A percentile compares a stretch with the other conserved stretches of the same genome.
phyloP scores from a whole-genome alignment of 768 basidiomycete genomes.

The Chalciporus sphaerocephalus region DNA sequence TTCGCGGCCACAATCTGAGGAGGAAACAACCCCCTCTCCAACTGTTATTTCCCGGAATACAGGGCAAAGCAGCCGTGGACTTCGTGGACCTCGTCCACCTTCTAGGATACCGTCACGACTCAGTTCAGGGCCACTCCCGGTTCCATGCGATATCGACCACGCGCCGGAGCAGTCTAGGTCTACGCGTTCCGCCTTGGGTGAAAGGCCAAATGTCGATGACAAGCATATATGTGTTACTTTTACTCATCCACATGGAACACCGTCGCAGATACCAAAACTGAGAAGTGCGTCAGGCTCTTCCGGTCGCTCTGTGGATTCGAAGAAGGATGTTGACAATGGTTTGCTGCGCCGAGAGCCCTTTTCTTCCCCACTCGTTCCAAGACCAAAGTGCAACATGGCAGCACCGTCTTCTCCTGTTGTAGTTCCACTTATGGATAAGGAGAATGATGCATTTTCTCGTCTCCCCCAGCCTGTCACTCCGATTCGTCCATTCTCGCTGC shows the following conservation, averaged over 20 bases:
- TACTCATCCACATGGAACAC: slow-evolving; percentile 10
- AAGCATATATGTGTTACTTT: neutral
- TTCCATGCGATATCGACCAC: slow-evolving; percentile 1
- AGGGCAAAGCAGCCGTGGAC: slow-evolving; percentile 33
- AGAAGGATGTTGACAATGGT: neutral
- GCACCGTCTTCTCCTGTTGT: neutral
- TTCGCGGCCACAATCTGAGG: slow-evolving; percentile 1
- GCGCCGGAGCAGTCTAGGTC: neutral
- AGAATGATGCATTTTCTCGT: slow-evolving; percentile 23
- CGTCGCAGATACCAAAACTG: slow-evolving; percentile 30
- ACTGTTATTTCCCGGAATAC: slow-evolving; percentile 7
- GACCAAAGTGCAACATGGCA: neutral
- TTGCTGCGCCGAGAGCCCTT: slow-evolving; percentile 5
- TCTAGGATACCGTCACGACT: slow-evolving; percentile 32
- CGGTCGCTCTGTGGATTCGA: slow-evolving; percentile 17
- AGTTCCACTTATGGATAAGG: slow-evolving; percentile 12
- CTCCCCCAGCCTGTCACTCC: slow-evolving; percentile 43
- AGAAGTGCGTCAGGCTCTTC: slow-evolving; percentile 27
- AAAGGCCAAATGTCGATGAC: slow-evolving; percentile 15
- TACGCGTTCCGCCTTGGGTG: slow-evolving; percentile 6
- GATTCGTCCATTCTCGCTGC: slow-evolving; percentile 38
- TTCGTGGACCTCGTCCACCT: slow-evolving; percentile 41
- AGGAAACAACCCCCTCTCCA: neutral
- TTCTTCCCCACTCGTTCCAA: slow-evolving; percentile 5
- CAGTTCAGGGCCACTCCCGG: slow-evolving; percentile 20